Conservation (phyloP, 2,329 filamentous ascomycete genomes). For the Aspergillus ibericus region DNA sequence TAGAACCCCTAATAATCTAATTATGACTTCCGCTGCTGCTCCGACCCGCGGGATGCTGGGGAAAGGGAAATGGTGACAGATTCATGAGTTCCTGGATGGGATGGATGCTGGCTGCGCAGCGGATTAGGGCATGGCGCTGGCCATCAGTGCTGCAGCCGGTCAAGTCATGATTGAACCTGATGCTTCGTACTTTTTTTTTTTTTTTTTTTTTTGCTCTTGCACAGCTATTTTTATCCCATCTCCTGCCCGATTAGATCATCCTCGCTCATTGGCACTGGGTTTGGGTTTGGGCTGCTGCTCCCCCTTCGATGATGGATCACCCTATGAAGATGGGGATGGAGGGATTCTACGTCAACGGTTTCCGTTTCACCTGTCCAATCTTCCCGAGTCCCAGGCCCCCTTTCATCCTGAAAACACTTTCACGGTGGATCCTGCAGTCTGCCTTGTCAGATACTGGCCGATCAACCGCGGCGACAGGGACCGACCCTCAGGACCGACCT, state of each 20-base stretch:
- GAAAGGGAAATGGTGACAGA: too few species aligned
- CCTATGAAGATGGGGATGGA: neutral
- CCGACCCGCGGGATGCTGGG: too few species aligned
- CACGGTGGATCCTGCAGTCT: slow-evolving; percentile 5
- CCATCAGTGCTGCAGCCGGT: neutral
- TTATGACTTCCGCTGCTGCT: too few species aligned
- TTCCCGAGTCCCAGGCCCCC: neutral
- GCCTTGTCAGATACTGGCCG: neutral
- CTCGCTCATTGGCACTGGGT: neutral
- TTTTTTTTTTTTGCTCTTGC: neutral
- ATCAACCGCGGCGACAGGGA: too few species aligned
- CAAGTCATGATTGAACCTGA: neutral
- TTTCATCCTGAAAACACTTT: neutral
- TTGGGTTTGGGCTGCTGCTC: neutral
- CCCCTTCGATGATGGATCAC: neutral
- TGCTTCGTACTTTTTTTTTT: neutral
- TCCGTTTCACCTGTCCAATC: neutral
- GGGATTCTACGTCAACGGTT: neutral
- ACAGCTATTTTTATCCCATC: neutral
- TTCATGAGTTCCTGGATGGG: neutral
- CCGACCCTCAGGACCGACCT: too few species aligned
- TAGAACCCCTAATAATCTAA: too few species aligned
- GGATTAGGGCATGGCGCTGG: neutral
- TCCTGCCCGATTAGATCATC: neutral
- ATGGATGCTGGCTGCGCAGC: neutral